Conservation (phyloP, 306 rosid genomes). For the Vigna mungo region DNA sequence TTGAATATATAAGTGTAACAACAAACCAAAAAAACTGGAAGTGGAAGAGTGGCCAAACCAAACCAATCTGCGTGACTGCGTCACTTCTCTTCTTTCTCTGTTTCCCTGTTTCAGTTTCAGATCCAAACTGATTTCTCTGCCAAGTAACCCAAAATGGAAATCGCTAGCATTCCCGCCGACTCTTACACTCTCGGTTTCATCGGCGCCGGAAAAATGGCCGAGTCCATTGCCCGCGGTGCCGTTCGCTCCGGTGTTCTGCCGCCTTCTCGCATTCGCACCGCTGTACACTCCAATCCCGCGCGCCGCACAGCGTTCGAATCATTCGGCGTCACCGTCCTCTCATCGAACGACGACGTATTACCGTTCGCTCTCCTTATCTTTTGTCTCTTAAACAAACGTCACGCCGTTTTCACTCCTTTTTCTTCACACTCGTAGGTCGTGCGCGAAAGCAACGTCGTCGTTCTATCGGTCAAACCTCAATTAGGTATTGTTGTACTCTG, state of each 20-base stretch:
- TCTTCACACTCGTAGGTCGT: slow-evolving; percentile 62
- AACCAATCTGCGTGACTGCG: background rate
- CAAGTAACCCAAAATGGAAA: slow-evolving; percentile 52
- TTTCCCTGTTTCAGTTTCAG: background rate
- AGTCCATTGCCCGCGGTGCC: slow-evolving; percentile 82
- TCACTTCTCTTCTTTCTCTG: slow-evolving; percentile 35
- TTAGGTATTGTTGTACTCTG: slow-evolving; percentile 52
- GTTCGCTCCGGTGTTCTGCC: slow-evolving; percentile 74
- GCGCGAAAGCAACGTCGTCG: slow-evolving; percentile 75
- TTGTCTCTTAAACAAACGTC: background rate
- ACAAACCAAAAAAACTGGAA: too few relatives aligned
- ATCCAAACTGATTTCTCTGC: slow-evolving; percentile 4
- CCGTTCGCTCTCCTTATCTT: background rate
- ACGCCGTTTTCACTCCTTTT: background rate
- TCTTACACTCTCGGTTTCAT: slow-evolving; percentile 78
- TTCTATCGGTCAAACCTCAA: slow-evolving; percentile 95
- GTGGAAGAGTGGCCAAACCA: background rate
- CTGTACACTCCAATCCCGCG: slow-evolving; percentile 58
- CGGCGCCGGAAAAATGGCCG: slow-evolving; percentile 99
- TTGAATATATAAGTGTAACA: too few relatives aligned
- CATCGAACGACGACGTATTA: slow-evolving; percentile 63
- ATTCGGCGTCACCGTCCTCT: slow-evolving; percentile 56
- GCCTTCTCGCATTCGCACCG: slow-evolving; percentile 76
- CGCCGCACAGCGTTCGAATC: slow-evolving; percentile 65
- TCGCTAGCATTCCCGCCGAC: slow-evolving; percentile 64